Evolutionary conservation across 1,139 yeast genomes (phyloP), one percentile per base, ranked within the genome.

Genomic region (Protomyces pachydermus): DNA sequence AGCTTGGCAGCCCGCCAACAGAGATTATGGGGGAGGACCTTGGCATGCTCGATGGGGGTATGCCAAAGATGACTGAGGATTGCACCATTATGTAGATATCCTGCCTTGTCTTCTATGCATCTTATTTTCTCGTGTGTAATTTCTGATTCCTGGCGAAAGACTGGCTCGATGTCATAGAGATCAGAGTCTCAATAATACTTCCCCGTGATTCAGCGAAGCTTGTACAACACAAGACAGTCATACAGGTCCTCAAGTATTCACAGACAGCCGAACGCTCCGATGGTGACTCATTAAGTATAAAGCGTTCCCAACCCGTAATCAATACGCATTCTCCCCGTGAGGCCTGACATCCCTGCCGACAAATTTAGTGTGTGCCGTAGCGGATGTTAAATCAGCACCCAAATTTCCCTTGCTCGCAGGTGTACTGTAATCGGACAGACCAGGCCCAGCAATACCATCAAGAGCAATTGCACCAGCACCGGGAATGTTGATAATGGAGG

Each of bases 1-100:
- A 72, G 54, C 78, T 89, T 57, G 97, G 98, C 0, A 88, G 90
- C 71, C 96, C 97, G 0, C 98, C 98, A 2, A 76, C 82, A 34
- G 95, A 88, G 63, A 79, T 89, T 56, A 83, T 87, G 67, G 91
- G 89, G 42, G 90, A 85, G 45, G 62, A 58, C 20, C 28, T 58
- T 45, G 56, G 56, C 52, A 58, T 58, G 62, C 54, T 58, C 25
- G 62, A 58, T 42, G 39, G 56, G 9, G 38, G 55, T 23, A 42
- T 42, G 48, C 48, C 48, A n/a, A 51, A 51, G 39, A 37, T 51
- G 55, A 45, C 51, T 37, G 62, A 55, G 9, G 62, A 58, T 16
- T 58, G 62, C 37, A 20, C 51, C 39, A 45, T 58, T 25, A 58
- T 58, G 62, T 57, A 50, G 55, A 34, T 28, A 28, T 28, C 32